A percentile compares a stretch with the other conserved stretches of the same genome.
These are phyloP conservation scores for Teratosphaeria zuluensis DNA, from an alignment of 2,329 filamentous ascomycete species.

Conservation along the genomic window DNA sequence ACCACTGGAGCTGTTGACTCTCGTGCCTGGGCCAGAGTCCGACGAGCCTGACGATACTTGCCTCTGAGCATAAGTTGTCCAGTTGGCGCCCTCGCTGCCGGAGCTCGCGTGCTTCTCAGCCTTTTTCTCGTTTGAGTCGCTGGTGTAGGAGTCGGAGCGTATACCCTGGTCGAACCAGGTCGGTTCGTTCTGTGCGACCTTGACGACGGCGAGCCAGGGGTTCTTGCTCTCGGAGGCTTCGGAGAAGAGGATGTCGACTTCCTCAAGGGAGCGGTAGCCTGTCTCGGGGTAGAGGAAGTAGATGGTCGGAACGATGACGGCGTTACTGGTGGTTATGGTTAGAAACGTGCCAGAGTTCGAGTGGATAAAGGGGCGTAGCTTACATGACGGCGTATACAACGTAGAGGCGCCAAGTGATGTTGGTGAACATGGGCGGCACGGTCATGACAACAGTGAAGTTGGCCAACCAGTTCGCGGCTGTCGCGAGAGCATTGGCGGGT, in stretches of 20 bases:
- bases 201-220: slow-evolving; percentile 4
- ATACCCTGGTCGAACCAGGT: background rate
- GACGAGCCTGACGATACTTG: background rate
- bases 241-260: slow-evolving; percentile 60
- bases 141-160: background rate
- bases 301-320: slow-evolving; percentile 37
- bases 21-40: background rate
- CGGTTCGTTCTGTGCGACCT: slow-evolving; percentile 1
- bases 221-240: slow-evolving; percentile 17
- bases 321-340: slow-evolving; percentile 4
- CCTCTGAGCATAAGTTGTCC: background rate
- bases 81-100: background rate
- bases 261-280: slow-evolving; percentile 47
- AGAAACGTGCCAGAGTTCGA: background rate
- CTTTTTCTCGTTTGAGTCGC: background rate
- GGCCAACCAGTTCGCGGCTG: slow-evolving; percentile 49
- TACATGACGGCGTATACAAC: slow-evolving; percentile 65
- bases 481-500: slow-evolving; percentile 55
- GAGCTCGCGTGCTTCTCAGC: background rate
- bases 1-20: background rate
- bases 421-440: slow-evolving; percentile 48
- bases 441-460: slow-evolving; percentile 51
- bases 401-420: slow-evolving; percentile 50
- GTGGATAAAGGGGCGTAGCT: slow-evolving; percentile 32
- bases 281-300: slow-evolving; percentile 56